phyloP scores from a whole-genome alignment of 2,329 filamentous ascomycete genomes.

The Hypoxylon sp. region DNA sequence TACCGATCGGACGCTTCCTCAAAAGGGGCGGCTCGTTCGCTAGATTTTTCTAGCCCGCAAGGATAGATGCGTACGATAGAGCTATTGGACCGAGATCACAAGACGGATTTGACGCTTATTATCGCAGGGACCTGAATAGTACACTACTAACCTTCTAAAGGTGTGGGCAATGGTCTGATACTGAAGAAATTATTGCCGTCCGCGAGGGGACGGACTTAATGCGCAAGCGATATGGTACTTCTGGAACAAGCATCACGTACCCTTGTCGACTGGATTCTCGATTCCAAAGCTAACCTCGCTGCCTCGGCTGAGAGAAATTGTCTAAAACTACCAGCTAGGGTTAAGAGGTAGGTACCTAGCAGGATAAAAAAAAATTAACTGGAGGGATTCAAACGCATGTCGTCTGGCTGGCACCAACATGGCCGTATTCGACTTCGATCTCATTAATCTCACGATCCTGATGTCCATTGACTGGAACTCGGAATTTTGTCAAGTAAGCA shows the following conservation, averaged over 20 bases:
- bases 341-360: conserved; percentile 1
- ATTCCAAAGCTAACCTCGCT: conserved; percentile 10
- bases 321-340: conserved; percentile 8
- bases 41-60: conserved; percentile 27
- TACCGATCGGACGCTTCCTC: conserved; percentile 21
- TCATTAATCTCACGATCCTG: conserved; percentile 15
- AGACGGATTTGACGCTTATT: conserved; percentile 35
- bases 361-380: conserved; percentile 24
- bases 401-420: conserved; percentile 1
- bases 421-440: conserved; percentile 7
- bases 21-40: conserved; percentile 21
- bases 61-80: conserved; percentile 6
- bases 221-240: conserved; percentile 24
- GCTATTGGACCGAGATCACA: conserved; percentile 28
- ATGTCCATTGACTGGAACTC: conserved; percentile 11
- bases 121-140: conserved; percentile 27
- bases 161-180: conserved; percentile 39
- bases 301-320: conserved; percentile 12
- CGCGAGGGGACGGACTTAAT: conserved; percentile 22
- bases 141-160: conserved; percentile 22
- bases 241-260: conserved; percentile 18
- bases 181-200: conserved; percentile 19
- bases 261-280: conserved; percentile 23
- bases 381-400: conserved; percentile 25
- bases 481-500: conserved; percentile 26